Evolutionary conservation across 2,329 filamentous ascomycete genomes (phyloP).

Genomic region (Aspergillus quadrilineatus): DNA sequence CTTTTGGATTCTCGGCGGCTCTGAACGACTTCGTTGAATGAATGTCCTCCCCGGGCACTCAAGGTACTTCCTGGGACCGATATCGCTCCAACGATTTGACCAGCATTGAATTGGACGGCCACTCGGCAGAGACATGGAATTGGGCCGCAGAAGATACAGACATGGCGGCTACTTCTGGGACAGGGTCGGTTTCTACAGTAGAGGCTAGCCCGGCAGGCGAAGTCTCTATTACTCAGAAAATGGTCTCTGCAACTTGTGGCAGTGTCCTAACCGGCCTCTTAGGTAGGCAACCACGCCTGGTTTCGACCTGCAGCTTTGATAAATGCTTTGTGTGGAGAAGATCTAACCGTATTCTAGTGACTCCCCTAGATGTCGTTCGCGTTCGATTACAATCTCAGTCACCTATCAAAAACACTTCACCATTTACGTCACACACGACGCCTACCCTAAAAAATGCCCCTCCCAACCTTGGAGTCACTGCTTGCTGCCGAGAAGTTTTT

Average conservation of each 20-base stretch:
- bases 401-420: conserved; percentile 54
- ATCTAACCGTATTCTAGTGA: conserved; percentile 58
- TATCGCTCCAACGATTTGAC: conserved; percentile 21
- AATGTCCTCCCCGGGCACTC: conserved; percentile 28
- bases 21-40: conserved; percentile 15
- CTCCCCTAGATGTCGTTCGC: conserved; percentile 92
- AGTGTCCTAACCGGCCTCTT: conserved; percentile 87
- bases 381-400: conserved; percentile 89
- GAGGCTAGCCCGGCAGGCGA: conserved; percentile 39
- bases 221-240: conserved; percentile 83
- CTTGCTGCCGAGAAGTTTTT: conserved; percentile 96
- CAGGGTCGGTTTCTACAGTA: conserved; percentile 22
- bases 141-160: conserved; percentile 32
- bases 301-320: not conserved
- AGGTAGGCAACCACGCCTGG: conserved; percentile 56
- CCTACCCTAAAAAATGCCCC: conserved; percentile 66
- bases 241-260: conserved; percentile 89
- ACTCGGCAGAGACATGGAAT: conserved; percentile 30
- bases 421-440: conserved; percentile 52
- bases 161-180: conserved; percentile 35
- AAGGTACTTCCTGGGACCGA: conserved; percentile 26
- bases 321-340: not conserved
- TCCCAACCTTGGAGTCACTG: conserved; percentile 83
- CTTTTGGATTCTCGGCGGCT: not conserved
- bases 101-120: conserved; percentile 12